These are phyloP conservation scores for Solanum gracilifrons DNA, from an alignment of 257 asterid genomes.

Conservation along the genomic window DNA sequence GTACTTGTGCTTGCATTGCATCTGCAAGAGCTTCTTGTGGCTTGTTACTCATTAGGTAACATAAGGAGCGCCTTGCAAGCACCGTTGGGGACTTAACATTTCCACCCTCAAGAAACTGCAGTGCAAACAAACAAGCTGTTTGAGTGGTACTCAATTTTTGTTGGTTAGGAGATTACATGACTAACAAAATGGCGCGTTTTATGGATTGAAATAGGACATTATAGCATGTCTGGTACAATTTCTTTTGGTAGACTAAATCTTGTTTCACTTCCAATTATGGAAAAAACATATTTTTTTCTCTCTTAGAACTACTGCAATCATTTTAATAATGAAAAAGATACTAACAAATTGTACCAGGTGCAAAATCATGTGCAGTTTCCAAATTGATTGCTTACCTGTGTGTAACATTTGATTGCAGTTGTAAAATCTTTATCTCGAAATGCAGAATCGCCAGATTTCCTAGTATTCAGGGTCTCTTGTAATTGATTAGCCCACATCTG, in stretches of 20 bases:
- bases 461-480: conserved; percentile 31
- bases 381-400: conserved; percentile 18
- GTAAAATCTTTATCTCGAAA: conserved; percentile 30
- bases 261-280: neutral
- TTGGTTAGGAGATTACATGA: neutral
- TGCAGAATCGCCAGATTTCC: conserved; percentile 36
- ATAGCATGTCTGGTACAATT: neutral
- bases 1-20: conserved; percentile 43
- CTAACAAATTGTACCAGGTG: neutral
- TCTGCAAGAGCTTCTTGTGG: conserved; percentile 43
- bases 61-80: conserved; percentile 32
- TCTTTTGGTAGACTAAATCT: neutral
- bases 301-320: neutral
- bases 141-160: neutral
- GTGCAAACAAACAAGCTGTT: neutral
- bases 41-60: conserved; percentile 23
- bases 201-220: neutral
- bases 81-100: conserved; percentile 34
- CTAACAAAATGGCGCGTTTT: neutral
- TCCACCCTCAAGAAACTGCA: conserved; percentile 34
- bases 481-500: conserved; percentile 37
- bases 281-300: neutral
- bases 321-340: neutral
- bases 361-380: neutral
- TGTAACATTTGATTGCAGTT: conserved; percentile 25